Evolutionary conservation across 164 flowering plant species (phyloP).

Genomic region (Cinnamomum chago): DNA sequence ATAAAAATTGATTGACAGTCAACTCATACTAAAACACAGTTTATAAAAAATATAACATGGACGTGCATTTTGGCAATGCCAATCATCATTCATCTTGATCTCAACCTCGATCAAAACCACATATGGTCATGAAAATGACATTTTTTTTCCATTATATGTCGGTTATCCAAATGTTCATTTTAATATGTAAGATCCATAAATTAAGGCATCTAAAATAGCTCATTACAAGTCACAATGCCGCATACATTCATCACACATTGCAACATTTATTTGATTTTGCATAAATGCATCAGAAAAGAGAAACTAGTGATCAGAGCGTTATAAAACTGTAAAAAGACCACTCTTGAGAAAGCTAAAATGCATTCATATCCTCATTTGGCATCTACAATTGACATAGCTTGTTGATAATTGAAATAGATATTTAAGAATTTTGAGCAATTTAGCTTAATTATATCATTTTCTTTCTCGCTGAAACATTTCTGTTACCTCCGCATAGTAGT

Average conservation of each 20-base stretch:
- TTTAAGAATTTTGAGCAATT: neutral
- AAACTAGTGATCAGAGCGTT: too few species aligned
- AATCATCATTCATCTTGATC: neutral
- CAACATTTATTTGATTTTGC: too few species aligned
- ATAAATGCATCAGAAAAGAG: too few species aligned
- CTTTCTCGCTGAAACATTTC: neutral
- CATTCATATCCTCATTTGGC: neutral
- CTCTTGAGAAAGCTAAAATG: neutral
- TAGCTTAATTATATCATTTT: too few species aligned
- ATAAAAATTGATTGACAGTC: too few species aligned
- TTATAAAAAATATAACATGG: neutral
- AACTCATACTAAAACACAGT: too few species aligned
- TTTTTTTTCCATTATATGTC: neutral
- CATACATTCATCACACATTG: too few species aligned
- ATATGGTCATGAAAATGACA: neutral
- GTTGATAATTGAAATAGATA: too few species aligned
- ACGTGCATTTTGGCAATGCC: neutral
- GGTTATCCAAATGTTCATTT: neutral
- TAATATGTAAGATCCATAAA: neutral
- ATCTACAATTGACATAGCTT: too few species aligned
- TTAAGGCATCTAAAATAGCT: neutral
- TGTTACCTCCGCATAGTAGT: slow-evolving; percentile 31
- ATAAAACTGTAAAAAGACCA: neutral
- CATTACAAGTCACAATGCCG: too few species aligned
- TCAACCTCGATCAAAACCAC: neutral